These are phyloP conservation scores for Pyricularia sp. DNA, from an alignment of 2,329 filamentous ascomycete genomes.

Conservation along the genomic window DNA sequence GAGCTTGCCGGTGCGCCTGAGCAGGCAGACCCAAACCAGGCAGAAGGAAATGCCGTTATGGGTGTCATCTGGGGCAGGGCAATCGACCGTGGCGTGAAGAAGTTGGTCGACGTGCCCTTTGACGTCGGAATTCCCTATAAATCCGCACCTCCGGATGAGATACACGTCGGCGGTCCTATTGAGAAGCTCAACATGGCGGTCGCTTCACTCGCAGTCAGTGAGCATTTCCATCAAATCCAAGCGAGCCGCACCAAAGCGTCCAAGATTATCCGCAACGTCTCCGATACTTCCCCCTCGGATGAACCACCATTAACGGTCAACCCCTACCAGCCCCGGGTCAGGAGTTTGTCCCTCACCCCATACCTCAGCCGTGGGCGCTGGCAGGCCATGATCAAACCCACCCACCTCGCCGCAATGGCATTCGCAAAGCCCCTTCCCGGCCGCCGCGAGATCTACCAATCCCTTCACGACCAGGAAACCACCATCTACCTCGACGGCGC, in stretches of 20 bases:
- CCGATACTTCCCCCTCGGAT: not conserved
- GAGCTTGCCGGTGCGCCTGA: not conserved
- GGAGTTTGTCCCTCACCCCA: not conserved
- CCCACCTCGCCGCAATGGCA: conserved; percentile 48
- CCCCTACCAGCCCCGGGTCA: not conserved
- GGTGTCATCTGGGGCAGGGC: conserved; percentile 50
- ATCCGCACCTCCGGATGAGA: conserved; percentile 35
- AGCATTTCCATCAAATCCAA: conserved; percentile 10
- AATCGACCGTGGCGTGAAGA: conserved; percentile 35
- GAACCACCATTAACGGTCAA: not conserved
- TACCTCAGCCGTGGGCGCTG: not conserved
- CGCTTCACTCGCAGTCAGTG: conserved; percentile 19
- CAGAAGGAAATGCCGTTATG: conserved; percentile 25
- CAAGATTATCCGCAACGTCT: not conserved
- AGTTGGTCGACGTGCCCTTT: conserved; percentile 33
- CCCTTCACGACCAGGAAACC: not conserved
- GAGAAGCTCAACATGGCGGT: conserved; percentile 50
- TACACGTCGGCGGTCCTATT: conserved; percentile 27
- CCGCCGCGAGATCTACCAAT: conserved; percentile 52
- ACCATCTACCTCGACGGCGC: conserved; percentile 70
- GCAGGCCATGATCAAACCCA: not conserved
- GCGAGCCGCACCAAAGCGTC: conserved; percentile 1
- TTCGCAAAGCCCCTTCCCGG: conserved; percentile 67
- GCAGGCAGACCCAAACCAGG: conserved; percentile 41
- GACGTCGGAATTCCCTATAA: conserved; percentile 29